Evolutionary conservation across 1,284 basidiomycete species (phyloP).

Genomic region (Apiotrichum porosum): DNA sequence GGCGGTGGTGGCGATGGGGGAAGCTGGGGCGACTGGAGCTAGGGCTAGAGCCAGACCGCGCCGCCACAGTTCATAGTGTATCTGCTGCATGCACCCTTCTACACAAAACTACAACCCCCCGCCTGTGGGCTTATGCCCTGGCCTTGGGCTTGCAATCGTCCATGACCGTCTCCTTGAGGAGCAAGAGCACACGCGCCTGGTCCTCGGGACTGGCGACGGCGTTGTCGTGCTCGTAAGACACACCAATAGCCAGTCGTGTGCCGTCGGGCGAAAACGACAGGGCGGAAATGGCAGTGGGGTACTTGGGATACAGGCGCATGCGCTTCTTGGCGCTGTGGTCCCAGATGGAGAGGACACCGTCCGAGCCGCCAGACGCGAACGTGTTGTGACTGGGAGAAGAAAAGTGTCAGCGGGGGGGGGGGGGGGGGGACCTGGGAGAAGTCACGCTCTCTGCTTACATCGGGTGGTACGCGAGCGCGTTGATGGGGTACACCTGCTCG

Average conservation of each 20-base stretch:
- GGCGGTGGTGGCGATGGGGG: conserved; percentile 22
- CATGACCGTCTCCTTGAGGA: conserved; percentile 48
- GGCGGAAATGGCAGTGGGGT: conserved; percentile 63
- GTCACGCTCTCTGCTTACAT: conserved; percentile 57
- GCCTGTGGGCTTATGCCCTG: no score
- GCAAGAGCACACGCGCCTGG: conserved; percentile 36
- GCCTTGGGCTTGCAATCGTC: conserved; percentile 48
- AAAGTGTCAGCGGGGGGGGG: background rate
- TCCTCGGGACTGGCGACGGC: conserved; percentile 51
- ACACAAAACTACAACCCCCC: background rate
- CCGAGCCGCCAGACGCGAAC: conserved; percentile 89
- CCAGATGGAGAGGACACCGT: conserved; percentile 89
- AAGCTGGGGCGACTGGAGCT: conserved; percentile 18
- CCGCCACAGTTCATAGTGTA: background rate
- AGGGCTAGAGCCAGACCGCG: no score
- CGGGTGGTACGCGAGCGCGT: conserved; percentile 90
- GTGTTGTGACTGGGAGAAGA: conserved; percentile 71
- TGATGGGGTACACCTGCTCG: conserved; percentile 99
- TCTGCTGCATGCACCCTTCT: background rate
- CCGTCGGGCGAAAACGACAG: conserved; percentile 80
- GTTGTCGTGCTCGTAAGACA: conserved; percentile 83
- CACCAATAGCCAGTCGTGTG: conserved; percentile 70
- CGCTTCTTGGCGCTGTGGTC: conserved; percentile 96
- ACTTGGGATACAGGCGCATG: conserved; percentile 80
- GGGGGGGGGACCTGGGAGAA: conserved; percentile 6